Conservation (phyloP, 371 early-diverging fungal genomes). For the Dipsacomyces acuminosporus region DNA sequence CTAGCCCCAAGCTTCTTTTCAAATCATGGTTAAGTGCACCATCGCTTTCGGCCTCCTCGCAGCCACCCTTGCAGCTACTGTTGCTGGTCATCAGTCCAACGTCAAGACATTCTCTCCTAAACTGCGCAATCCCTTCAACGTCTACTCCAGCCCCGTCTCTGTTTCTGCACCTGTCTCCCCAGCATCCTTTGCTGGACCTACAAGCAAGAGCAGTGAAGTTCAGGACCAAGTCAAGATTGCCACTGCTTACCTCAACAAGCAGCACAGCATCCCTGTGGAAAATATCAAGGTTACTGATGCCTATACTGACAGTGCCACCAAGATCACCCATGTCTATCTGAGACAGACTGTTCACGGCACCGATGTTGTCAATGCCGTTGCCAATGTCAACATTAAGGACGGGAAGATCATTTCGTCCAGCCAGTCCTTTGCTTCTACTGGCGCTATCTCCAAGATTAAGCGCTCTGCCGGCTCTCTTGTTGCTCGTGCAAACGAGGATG, state of each 20-base stretch:
- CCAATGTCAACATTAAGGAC: slow-evolving; percentile 10
- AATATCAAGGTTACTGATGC: slow-evolving; percentile 16
- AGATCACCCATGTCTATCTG: slow-evolving; percentile 52
- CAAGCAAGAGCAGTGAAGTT: background rate
- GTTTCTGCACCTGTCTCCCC: background rate
- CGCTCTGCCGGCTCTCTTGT: background rate
- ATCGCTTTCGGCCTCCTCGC: no score
- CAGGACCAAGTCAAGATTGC: slow-evolving; percentile 1
- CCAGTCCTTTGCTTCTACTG: slow-evolving; percentile 46
- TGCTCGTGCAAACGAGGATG: background rate
- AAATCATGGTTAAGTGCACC: no score
- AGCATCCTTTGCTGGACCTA: background rate
- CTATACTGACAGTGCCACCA: slow-evolving; percentile 17
- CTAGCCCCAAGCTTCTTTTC: no score
- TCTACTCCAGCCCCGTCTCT: slow-evolving; percentile 1
- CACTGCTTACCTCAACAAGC: background rate
- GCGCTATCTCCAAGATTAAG: background rate
- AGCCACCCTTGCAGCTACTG: no score
- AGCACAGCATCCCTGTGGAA: slow-evolving; percentile 6
- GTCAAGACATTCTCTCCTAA: background rate
- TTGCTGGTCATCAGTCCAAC: background rate
- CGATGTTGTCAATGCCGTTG: slow-evolving; percentile 46
- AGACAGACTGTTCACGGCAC: slow-evolving; percentile 47
- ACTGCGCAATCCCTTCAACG: slow-evolving; percentile 3
- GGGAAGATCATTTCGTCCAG: slow-evolving; percentile 8